Evolutionary conservation across 352 stramenopile species (phyloP), one percentile per base, ranked within the genome.

Genomic region (Pythium utonaiense): DNA sequence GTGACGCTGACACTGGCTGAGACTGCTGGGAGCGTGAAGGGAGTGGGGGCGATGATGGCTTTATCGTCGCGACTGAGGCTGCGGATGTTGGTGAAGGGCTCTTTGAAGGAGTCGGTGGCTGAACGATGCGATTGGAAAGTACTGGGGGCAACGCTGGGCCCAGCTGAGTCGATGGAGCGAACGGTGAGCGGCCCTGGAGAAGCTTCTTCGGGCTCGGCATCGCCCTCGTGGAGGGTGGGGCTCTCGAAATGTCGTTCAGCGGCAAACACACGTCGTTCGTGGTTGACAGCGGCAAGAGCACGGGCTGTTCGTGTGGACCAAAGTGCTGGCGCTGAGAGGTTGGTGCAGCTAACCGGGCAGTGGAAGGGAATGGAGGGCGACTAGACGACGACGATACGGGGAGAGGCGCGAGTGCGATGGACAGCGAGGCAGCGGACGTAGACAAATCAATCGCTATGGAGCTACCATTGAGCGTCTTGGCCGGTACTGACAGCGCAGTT

Each of bases 351-450:
- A 40, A 34, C 14, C 40, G 22, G 34, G 27, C 13, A 17, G 28
- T 16, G 6, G 31, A 30, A 14, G 49, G 8, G 30, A 40, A 6
- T 44, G 49, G 24, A n/a, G 21, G 21, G n/a, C 12, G 24, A 19
- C 31, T 55, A 4, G 22, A 33, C 9, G 19, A 8, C 2, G 27
- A 34, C 6, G 50, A 12, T 31, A 36, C 1, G 24, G 53, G 24
- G 14, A 63, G 42, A 16, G 48, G 53, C 13, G 64, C 53, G 6
- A 67, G 64, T n/a, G n/a, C n/a, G n/a, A n/a, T n/a, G 21, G 53
- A 64, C 24, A 16, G 4, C 14, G 38, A 24, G 24, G 2, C 19
- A 17, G 17, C 34, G 34, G 38, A 24, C 24, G 17, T 16, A n/a
- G 38, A 45, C 38, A 45, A 24, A 7, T 45, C 38, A 22, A 45